phyloP scores from a whole-genome alignment of 2,329 filamentous ascomycete species.

The Phyllosticta citribraziliensis region DNA sequence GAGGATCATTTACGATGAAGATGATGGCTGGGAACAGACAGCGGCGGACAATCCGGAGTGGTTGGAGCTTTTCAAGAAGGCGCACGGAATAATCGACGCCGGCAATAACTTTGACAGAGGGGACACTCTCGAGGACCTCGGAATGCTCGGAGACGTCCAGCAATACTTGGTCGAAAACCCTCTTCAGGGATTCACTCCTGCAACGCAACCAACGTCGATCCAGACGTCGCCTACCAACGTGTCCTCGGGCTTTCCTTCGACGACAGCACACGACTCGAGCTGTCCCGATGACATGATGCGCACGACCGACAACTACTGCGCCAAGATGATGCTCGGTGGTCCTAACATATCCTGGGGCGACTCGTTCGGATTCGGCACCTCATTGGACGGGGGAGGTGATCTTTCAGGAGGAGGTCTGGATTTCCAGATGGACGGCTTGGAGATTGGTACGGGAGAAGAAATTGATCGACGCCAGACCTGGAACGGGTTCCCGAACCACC shows the following conservation, averaged over 20 bases:
- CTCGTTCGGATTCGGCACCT: not conserved
- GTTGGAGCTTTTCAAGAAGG: constrained; percentile 41
- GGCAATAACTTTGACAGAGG: constrained; percentile 13
- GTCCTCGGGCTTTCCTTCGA: not conserved
- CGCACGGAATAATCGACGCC: constrained; percentile 30
- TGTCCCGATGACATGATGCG: not conserved
- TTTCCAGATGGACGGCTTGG: constrained; percentile 5
- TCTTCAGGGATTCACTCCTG: not conserved
- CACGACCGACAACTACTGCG: not conserved
- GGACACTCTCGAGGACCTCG: constrained; percentile 24
- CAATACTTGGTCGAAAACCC: not conserved
- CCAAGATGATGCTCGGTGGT: constrained; percentile 9
- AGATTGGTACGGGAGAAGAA: not conserved
- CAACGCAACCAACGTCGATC: not conserved
- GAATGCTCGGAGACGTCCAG: constrained; percentile 4
- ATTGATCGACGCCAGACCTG: constrained; percentile 1
- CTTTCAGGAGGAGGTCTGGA: not conserved
- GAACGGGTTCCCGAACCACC: constrained; percentile 3
- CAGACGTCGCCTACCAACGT: not conserved
- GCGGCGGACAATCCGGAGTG: constrained; percentile 34
- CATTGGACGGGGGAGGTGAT: not conserved
- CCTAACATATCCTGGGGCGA: not conserved
- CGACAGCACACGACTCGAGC: not conserved
- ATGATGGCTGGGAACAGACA: constrained; percentile 40
- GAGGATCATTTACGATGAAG: constrained; percentile 38